A percentile compares a stretch with the other conserved stretches of the same genome.
Conservation (phyloP, 371 early-diverging fungal genomes). For the Mortierella sp. region DNA sequence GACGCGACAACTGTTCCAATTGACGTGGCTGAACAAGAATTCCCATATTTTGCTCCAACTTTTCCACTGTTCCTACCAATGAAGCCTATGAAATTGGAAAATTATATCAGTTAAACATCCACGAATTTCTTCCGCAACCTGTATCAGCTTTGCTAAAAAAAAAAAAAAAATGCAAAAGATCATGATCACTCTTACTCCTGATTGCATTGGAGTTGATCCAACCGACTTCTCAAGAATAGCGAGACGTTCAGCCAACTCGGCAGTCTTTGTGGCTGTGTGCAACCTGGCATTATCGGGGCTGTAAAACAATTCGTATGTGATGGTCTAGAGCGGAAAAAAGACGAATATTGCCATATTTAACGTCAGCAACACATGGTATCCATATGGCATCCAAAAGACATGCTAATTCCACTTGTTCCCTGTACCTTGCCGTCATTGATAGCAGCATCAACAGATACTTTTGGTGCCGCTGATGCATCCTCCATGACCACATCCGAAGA, state of each 20-base stretch:
- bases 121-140: too few species aligned
- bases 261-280: conserved; percentile 70
- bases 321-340: conserved; percentile 51
- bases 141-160: too few species aligned
- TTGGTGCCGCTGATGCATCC: conserved; percentile 30
- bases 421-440: conserved; percentile 61
- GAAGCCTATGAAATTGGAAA: too few species aligned
- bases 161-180: not conserved
- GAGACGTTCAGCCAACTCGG: conserved; percentile 84
- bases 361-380: not conserved
- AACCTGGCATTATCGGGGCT: conserved; percentile 75
- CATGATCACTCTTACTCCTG: conserved; percentile 44
- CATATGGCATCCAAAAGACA: not conserved
- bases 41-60: conserved; percentile 84
- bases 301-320: conserved; percentile 85
- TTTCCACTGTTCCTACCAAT: conserved; percentile 78
- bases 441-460: conserved; percentile 42
- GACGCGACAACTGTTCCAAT: conserved; percentile 78
- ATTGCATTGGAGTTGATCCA: conserved; percentile 76
- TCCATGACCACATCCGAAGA: conserved; percentile 25
- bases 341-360: not conserved
- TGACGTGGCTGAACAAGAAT: conserved; percentile 85
- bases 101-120: too few species aligned
- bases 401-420: not conserved
- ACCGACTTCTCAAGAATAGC: conserved; percentile 82